Evolutionary conservation across 2,329 filamentous ascomycete species (phyloP), one percentile per base, ranked within the genome.

Genomic region (Dactylellina cionopaga): DNA sequence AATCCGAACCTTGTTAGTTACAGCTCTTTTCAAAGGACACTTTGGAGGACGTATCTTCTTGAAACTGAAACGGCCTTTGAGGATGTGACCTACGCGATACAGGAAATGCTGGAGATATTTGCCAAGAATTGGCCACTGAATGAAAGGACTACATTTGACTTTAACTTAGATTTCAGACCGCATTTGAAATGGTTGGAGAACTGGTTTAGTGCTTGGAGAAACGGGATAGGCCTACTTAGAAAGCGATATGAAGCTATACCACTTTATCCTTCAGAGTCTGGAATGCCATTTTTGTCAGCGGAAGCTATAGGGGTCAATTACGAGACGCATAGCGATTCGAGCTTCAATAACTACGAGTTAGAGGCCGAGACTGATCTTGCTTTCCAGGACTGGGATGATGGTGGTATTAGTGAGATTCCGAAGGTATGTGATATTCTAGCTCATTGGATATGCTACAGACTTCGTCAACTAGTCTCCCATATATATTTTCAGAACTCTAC

Each of bases 161-260:
- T 60, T 19, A 51, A 69, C 19, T 54, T 60, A 6, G 54, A 60
- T 15, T 37, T 69, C 27, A 25, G 15, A 11, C 13, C 35, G 24
- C 54, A 69, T 35, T 33, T 69, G 27, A 54, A 46, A 17, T 44
- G 54, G 25, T 19, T 69, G 10, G 31, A 27, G 10, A 55, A 60
- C 7, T 69, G 64, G 64, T 69, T 60, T 55, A 25, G 15, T 1
- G 64, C 11, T 13, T 69, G 64, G 64, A 10, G 47, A 3, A 55
- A 60, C 15, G 64, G 43, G 13, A 55, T 60, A 3, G 7, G 22
- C 1, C 9, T 47, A 15, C 15, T 69, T 10, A 31, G 37, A n/a
- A 13, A 46, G 3, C 13, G 46, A 3, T 69, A 69, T 25, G 9
- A 58, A 10, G 35, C 24, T 13, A 47, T 69, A 19, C 64, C 64